Base-by-base conservation (phyloP, 441 rosid species). In the Pelargonium citronellum region DNA sequence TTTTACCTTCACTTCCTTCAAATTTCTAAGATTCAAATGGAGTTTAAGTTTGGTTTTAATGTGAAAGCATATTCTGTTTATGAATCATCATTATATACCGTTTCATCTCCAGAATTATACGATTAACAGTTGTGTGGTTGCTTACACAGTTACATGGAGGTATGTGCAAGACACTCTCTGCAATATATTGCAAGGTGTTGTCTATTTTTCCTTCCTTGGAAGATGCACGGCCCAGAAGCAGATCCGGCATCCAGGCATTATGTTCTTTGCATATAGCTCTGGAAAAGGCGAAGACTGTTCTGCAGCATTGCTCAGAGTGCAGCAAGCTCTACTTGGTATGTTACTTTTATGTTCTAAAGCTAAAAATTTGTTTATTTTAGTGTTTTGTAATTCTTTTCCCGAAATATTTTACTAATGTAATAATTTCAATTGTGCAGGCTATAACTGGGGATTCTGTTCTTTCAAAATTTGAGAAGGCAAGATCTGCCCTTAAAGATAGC, bases 321-420 rank as follows among this genome's bases (percentile, higher is more conserved):
- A 93, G 98, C 71, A 95, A 95, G 73, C 96, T 95, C 74, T 95
- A 95, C 78, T 79, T 95, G 97, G 99, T 95, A 78, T 43, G 83
- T 46, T 62, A 7, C 0, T 55, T 43, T 49, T 39, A 41, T 12
- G 51, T 27, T 47, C 65, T 30, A 13, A 47, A 20, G 15, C 67
- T 0, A 27, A 27, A 27, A 1, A 34, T 43, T 67, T 71, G 44
- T 63, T 65, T 27, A 9, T 47, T 22, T 64, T 44, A 11, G 10
- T 69, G 15, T 65, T 44, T 62, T 5, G 2, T 72, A 53, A 65
- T 60, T 22, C 34, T 72, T 64, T 65, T 51, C 68, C 47, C 51
- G 3, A 57, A 11, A 30, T 55, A 62, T 27, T 65, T 68, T 66
- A 13, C 44, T 66, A 30, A 71, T 63, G 65, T 27, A 10, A 53